Evolutionary conservation across 257 asterid species (phyloP), one percentile per base, ranked within the genome.

Genomic region (Paraleonurus japonicus): DNA sequence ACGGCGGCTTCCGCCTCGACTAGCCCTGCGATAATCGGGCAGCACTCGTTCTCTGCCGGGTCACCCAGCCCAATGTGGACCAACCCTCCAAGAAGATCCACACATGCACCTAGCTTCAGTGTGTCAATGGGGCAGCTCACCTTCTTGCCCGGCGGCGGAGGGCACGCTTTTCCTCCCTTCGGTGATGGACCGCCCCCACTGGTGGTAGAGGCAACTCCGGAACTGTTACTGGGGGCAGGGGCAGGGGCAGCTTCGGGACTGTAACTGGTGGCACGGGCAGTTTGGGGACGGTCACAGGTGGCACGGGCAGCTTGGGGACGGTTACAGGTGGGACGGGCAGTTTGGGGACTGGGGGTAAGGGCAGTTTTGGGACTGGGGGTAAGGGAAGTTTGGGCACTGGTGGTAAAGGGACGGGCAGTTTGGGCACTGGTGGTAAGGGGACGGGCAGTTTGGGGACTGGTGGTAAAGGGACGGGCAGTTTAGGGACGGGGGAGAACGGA

Each of bases 1-100:
- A 9, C 91, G 1, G 97, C 97, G 19, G 97, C 97, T 63, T 91
- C 95, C 15, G 73, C 23, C 69, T 83, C 95, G 15, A 19, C 84
- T 3, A 91, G 92, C 5, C 97, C 97, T 0, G 79, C 0, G 19
- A 91, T 76, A 1, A 91, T 7, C 1, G 97, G 96, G 85, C 97
- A 91, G 86, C 97, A 91, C 63, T 89, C 35, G 51, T 81, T 83
- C 4, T 73, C 96, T 2, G 77, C 93, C 1, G 97, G 95, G 70
- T 89, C 93, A 1, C 97, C 97, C 37, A 91, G 30, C 3, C 83
- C 91, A 62, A 83, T 61, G 71, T 87, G 90, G 33, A 87, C 87
- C 54, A 91, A 66, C 50, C 97, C 97, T n/a, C 96, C 97, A 0
- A 91, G 89, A 60, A 91, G 89, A 61, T 91, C 93, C 69, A 87